Evolutionary conservation across 1,139 yeast species (phyloP).

Genomic region (Yamadazyma epiphylla): DNA sequence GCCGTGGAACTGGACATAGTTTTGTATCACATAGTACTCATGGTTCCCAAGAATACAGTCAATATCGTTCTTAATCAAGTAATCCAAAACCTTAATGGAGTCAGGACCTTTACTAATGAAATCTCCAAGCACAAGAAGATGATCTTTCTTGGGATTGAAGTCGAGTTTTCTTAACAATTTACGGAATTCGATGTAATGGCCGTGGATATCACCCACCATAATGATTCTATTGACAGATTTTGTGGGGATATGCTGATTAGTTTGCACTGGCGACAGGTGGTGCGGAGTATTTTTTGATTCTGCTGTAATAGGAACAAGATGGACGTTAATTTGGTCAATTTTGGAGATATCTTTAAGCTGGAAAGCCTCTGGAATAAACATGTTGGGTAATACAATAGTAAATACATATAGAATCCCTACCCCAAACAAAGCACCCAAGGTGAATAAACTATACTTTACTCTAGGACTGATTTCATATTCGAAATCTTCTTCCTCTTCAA

Average conservation of each 20-base stretch:
- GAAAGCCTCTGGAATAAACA: conserved; percentile 32
- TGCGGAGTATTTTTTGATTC: too few species aligned
- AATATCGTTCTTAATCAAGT: conserved; percentile 54
- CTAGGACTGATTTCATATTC: conserved; percentile 15
- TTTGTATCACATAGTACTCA: conserved; percentile 61
- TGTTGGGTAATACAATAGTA: conserved; percentile 28
- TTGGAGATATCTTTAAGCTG: conserved; percentile 23
- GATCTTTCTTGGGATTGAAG: conserved; percentile 47
- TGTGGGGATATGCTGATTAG: too few species aligned
- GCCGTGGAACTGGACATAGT: conserved; percentile 59
- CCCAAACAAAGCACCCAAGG: conserved; percentile 15
- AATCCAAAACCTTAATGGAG: conserved; percentile 65
- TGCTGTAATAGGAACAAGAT: conserved; percentile 21
- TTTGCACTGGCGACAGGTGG: too few species aligned
- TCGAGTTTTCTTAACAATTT: conserved; percentile 45
- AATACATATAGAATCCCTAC: conserved; percentile 25
- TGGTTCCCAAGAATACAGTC: conserved; percentile 88
- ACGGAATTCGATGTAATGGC: conserved; percentile 56
- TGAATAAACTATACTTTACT: conserved; percentile 13
- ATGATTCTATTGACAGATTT: conserved; percentile 45
- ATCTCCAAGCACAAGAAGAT: conserved; percentile 76
- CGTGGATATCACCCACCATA: conserved; percentile 87
- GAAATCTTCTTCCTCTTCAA: conserved; percentile 14
- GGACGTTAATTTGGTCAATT: conserved; percentile 21
- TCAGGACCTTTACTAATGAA: conserved; percentile 83